A percentile compares a stretch with the other conserved stretches of the same genome.
Conservation (phyloP, 2,329 filamentous ascomycete species). For the Esteya vermicola region DNA sequence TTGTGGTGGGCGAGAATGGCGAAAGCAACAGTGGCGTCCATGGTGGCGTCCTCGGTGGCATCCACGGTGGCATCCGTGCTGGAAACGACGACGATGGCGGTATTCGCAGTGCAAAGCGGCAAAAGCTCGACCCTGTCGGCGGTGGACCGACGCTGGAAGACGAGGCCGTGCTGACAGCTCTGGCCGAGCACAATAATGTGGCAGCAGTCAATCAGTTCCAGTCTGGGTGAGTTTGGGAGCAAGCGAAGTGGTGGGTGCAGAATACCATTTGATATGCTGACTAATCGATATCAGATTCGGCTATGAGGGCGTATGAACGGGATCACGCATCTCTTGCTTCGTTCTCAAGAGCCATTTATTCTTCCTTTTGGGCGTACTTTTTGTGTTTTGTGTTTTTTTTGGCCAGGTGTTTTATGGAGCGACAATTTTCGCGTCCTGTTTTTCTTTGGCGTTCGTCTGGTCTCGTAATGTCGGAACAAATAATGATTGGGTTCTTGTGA, state of each 20-base stretch:
- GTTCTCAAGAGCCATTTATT: background rate
- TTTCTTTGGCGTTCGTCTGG: no score
- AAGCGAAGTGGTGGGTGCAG: no score
- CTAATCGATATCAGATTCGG: slow-evolving; percentile 1
- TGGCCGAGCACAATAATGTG: slow-evolving; percentile 28
- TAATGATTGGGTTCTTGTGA: background rate
- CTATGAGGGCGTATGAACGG: no score
- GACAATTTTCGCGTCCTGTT: no score
- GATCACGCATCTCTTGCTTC: background rate
- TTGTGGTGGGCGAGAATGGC: background rate
- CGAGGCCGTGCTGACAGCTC: slow-evolving; percentile 29
- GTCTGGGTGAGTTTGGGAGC: slow-evolving; percentile 28
- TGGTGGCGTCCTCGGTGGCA: background rate
- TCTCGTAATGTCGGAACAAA: no score
- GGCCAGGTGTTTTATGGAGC: no score
- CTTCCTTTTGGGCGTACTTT: no score
- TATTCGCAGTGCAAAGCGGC: slow-evolving; percentile 26
- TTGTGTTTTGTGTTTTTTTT: background rate
- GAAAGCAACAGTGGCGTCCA: background rate
- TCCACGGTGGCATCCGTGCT: no score
- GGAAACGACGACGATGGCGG: slow-evolving; percentile 13
- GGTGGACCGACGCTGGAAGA: slow-evolving; percentile 27
- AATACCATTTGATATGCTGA: background rate
- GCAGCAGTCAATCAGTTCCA: slow-evolving; percentile 23
- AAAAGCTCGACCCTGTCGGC: slow-evolving; percentile 21